Evolutionary conservation across 495 filamentous ascomycete genomes (phyloP), one percentile per base, ranked within the genome.

Genomic region (Aspergillus campestris): DNA sequence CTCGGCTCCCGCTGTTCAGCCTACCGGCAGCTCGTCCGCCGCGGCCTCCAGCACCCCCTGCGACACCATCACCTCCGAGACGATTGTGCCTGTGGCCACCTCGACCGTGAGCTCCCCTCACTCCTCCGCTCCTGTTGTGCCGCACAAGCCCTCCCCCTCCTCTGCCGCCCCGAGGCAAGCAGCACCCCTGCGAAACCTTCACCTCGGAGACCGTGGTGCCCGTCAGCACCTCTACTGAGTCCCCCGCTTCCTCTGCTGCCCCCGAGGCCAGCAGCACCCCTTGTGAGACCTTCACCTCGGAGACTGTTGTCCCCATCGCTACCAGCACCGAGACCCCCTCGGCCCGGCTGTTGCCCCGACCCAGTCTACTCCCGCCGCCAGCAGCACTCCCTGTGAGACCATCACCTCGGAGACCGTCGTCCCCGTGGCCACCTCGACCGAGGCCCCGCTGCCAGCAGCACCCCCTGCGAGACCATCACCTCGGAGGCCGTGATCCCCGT

Each of bases 121-220:
- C 29, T 36, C 15, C 40, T 38, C 51, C 18, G 18, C 18, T 1
- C 18, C 18, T 24, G 18, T 24, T 24, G 18, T n/a, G 35, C 33
- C 45, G 29, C 28, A 38, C 18, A 47, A 24, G 24, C 24, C 46
- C 9, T 18, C 24, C 38, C 41, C 41, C 8, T 31, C 45, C 30
- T 36, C 11, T 27, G 36, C 52, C 18, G 34, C 41, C 32, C 38
- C 38, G 42, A 34, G 12, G 42, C 44, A 31, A 18, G 35, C 10
- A 50, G 11, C 10, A 53, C 51, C 11, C 39, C 61, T 55, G 53
- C 15, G 53, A 54, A 11, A 58, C 55, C 13, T 39, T 49, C 34
- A 52, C 51, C 28, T 51, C 44, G 10, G 42, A 41, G 28, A 43
- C 49, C 12, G 44, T 52, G 1, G 38, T 43, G 14, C 44, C 48